These are phyloP conservation scores for Arabidopsis suecica DNA, from an alignment of 345 rosid genomes.

Conservation along the genomic window DNA sequence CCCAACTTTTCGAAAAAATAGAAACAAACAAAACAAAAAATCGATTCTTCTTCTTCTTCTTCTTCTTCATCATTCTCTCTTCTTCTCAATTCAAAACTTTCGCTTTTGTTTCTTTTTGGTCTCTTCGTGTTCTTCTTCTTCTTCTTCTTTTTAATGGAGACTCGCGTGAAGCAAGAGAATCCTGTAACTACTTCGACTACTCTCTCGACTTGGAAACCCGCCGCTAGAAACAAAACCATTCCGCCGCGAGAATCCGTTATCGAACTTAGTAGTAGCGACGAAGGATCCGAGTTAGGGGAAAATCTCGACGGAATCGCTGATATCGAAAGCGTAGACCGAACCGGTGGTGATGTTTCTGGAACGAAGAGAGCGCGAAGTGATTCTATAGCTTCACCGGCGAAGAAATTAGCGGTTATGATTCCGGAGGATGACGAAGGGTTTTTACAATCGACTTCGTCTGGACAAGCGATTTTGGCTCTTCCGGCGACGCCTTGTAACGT, in stretches of 20 bases:
- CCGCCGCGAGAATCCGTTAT: conserved; percentile 41
- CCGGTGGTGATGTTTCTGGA: conserved; percentile 8
- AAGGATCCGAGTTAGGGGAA: conserved; percentile 33
- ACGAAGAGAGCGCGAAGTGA: conserved; percentile 37
- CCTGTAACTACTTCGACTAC: conserved; percentile 17
- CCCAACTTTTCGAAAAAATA: neutral
- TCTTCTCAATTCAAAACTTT: neutral
- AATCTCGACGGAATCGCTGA: neutral
- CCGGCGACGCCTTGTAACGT: conserved; percentile 4
- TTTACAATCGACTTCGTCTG: conserved; percentile 40
- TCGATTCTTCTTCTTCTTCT: neutral
- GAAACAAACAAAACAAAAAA: neutral
- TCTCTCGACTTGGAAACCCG: conserved; percentile 3
- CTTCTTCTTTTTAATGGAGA: conserved; percentile 44
- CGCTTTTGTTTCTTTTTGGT: neutral
- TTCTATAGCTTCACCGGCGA: conserved; percentile 23
- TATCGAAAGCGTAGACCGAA: neutral
- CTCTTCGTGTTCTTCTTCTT: neutral
- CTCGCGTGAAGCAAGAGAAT: conserved; percentile 55
- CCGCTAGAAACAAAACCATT: neutral
- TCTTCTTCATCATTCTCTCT: neutral
- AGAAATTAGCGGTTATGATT: conserved; percentile 43
- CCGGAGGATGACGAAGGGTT: conserved; percentile 52
- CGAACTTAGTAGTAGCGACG: conserved; percentile 62
- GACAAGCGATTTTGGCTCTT: conserved; percentile 36